phyloP scores from a whole-genome alignment of 352 stramenopile species.

The Phytophthora fragariae region DNA sequence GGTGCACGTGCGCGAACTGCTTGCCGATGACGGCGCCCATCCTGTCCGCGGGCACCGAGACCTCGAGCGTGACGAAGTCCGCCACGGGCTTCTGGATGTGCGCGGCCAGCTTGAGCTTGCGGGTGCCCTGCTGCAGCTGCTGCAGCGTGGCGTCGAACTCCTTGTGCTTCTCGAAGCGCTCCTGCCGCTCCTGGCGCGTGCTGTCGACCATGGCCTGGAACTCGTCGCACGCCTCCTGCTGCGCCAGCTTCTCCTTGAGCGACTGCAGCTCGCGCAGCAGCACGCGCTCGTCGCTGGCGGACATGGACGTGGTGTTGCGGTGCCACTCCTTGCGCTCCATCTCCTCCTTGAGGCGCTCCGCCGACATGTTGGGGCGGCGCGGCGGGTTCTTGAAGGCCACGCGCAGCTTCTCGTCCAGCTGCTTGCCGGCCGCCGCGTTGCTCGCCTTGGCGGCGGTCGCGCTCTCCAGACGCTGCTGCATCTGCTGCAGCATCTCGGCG shows the following conservation, averaged over 20 bases:
- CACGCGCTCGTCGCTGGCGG: conserved; percentile 72
- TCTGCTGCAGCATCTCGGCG: conserved; percentile 57
- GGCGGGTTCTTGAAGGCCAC: conserved; percentile 74
- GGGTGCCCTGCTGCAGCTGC: conserved; percentile 55
- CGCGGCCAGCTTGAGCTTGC: conserved; percentile 62
- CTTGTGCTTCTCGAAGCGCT: conserved; percentile 67
- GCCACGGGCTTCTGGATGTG: conserved; percentile 43
- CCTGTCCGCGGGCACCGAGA: conserved; percentile 63
- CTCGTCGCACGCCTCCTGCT: conserved; percentile 56
- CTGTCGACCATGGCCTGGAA: conserved; percentile 74
- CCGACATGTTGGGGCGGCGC: conserved; percentile 62
- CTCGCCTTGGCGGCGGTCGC: conserved; percentile 44
- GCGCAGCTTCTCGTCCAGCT: conserved; percentile 78
- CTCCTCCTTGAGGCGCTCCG: conserved; percentile 59
- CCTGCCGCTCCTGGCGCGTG: conserved; percentile 60
- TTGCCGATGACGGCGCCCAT: conserved; percentile 80
- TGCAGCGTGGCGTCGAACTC: conserved; percentile 56
- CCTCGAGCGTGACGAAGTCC: conserved; percentile 61
- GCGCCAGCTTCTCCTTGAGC: conserved; percentile 63
- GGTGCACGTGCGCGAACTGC: conserved; percentile 58
- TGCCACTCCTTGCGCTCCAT: conserved; percentile 68
- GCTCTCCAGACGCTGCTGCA: conserved; percentile 59
- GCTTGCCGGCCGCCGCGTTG: conserved; percentile 68
- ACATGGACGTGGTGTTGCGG: conserved; percentile 79
- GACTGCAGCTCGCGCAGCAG: conserved; percentile 72